Conservation (phyloP, 345 rosid species). For the Citrus inodora region DNA sequence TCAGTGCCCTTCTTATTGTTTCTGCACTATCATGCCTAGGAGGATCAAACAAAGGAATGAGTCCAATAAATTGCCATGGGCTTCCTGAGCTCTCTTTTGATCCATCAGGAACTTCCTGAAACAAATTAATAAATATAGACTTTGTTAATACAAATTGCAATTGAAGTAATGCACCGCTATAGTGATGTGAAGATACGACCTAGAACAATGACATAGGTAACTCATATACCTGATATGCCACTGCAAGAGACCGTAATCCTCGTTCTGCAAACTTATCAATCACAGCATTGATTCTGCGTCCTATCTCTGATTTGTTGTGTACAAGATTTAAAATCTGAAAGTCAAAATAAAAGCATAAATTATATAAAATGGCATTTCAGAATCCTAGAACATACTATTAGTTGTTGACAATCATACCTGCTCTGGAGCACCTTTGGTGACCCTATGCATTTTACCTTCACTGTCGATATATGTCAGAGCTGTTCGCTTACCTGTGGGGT, state of each 20-base stretch:
- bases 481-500: constrained; percentile 61
- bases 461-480: constrained; percentile 52
- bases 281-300: constrained; percentile 46
- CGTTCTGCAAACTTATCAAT: constrained; percentile 55
- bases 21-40: constrained; percentile 54
- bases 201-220: not conserved
- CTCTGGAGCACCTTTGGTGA: constrained; percentile 70
- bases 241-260: constrained; percentile 64
- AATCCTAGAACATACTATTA: not conserved
- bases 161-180: not conserved
- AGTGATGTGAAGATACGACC: not conserved
- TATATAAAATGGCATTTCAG: not conserved
- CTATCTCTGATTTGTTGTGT: constrained; percentile 39
- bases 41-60: constrained; percentile 65
- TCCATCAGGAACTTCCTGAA: constrained; percentile 62
- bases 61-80: constrained; percentile 63
- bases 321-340: constrained; percentile 49
- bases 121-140: constrained; percentile 1
- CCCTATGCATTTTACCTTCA: constrained; percentile 54
- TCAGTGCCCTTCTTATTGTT: constrained; percentile 31
- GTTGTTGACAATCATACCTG: constrained; percentile 35
- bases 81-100: constrained; percentile 56
- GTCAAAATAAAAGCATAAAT: constrained; percentile 5
- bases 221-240: constrained; percentile 48
- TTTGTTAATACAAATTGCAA: not conserved